phyloP scores from a whole-genome alignment of 1,284 basidiomycete species.

The Apiotrichum veenhuisii region DNA sequence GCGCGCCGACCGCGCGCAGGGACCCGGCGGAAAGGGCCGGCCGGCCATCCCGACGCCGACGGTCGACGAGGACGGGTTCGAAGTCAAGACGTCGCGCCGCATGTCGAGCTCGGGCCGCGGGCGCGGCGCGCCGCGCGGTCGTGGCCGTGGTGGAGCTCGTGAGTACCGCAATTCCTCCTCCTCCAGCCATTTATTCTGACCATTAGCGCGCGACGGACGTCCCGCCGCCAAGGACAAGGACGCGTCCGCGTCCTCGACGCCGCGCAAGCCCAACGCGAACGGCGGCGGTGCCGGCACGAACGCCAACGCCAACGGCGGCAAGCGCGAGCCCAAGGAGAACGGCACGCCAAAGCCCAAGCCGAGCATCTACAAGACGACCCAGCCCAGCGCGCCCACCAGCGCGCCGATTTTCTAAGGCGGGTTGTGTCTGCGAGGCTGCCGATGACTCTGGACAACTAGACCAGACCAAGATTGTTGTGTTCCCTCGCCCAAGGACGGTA shows the following conservation, averaged over 20 bases:
- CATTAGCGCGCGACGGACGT: slow-evolving; percentile 14
- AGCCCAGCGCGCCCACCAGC: slow-evolving; percentile 13
- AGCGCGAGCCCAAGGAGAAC: not conserved
- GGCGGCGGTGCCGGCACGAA: not conserved
- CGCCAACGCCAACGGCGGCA: slow-evolving; percentile 1
- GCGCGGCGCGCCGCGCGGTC: slow-evolving; percentile 8
- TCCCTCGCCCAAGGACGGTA: no score
- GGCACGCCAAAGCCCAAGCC: slow-evolving; percentile 20
- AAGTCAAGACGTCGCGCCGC: slow-evolving; percentile 27
- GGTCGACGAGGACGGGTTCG: slow-evolving; percentile 43
- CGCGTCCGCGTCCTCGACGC: not conserved
- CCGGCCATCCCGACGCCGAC: slow-evolving; percentile 5
- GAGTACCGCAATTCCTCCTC: not conserved
- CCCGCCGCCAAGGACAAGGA: not conserved
- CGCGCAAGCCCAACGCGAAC: not conserved
- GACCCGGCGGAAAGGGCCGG: slow-evolving; percentile 4
- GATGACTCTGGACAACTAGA: no score
- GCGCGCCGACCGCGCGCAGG: not conserved
- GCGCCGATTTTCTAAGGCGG: slow-evolving; percentile 15
- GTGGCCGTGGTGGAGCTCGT: slow-evolving; percentile 13
- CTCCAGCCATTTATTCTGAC: slow-evolving; percentile 6
- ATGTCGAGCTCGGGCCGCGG: slow-evolving; percentile 13
- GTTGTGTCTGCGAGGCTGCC: no score
- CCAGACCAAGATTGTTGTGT: not conserved
- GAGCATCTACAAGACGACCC: slow-evolving; percentile 27